Evolutionary conservation across 2,329 filamentous ascomycete genomes (phyloP), one percentile per base, ranked within the genome.

Genomic region (Colletotrichum phormii): DNA sequence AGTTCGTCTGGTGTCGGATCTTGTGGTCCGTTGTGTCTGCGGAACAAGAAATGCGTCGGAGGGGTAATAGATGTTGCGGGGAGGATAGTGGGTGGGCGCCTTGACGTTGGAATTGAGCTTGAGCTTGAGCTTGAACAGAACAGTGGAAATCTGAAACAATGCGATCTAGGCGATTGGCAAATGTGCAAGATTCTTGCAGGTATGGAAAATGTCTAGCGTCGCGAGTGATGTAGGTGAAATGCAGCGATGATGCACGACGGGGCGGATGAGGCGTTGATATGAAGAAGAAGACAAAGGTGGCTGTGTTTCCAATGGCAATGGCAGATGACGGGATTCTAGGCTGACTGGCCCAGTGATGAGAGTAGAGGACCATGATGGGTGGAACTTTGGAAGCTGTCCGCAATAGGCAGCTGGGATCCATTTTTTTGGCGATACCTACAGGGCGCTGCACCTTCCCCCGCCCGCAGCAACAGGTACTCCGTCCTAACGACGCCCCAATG

Each of bases 31-130:
- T 13, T 53, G 53, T 57, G 59, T 58, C 22, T 60, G 37, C 60
- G 37, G 54, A 61, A 60, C 42, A 35, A 29, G 37, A 5, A 18
- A 29, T 42, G 37, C 18, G 53, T 58, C 58, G 22, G 46, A 55
- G 15, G 42, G 42, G 9, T 26, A 26, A 9, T 33, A n/a, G 5
- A 62, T 11, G 35, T 54, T 31, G 26, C 24, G 33, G 29, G 37
- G 12, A 29, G 12, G 12, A 24, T 42, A 12, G 12, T 5, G 35
- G 37, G 29, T 13, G 24, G 12, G 24, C 71, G 71, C 71, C 49
- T 71, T 71, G 71, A 71, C 71, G 71, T 65, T 29, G 55, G 60
- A 65, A 71, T 62, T 61, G 18, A 61, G 65, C 70, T 62, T 54
- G 18, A 61, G 65, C 70, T 62, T 54, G 37, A 42, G 37, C 59